phyloP scores from a whole-genome alignment of 257 asterid genomes.

The Scutellaria barbata region DNA sequence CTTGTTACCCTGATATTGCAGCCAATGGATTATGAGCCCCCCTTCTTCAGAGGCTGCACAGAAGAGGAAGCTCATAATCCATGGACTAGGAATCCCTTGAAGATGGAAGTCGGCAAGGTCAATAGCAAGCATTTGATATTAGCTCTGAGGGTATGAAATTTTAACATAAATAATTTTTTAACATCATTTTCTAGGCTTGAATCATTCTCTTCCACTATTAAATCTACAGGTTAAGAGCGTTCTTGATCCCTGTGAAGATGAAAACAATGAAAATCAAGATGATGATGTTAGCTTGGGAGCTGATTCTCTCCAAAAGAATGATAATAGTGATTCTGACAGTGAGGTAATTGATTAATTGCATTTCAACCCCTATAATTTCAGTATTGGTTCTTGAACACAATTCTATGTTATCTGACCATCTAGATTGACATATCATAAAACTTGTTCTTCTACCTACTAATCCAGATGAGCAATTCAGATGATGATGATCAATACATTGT shows the following conservation, averaged over 20 bases:
- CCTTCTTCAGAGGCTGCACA: conserved; percentile 86
- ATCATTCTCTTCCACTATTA: conserved; percentile 21
- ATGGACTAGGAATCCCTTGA: conserved; percentile 82
- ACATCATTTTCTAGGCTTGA: conserved; percentile 24
- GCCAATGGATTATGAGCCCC: conserved; percentile 98
- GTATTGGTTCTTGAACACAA: conserved; percentile 20
- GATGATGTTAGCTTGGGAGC: conserved; percentile 66
- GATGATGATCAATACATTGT: conserved; percentile 75
- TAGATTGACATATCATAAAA: conserved; percentile 25
- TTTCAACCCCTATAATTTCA: conserved; percentile 21
- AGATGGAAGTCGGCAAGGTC: conserved; percentile 89
- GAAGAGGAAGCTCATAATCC: conserved; percentile 80
- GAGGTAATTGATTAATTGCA: conserved; percentile 54
- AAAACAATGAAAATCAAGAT: conserved; percentile 68
- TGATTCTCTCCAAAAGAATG: conserved; percentile 63
- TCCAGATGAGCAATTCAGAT: conserved; percentile 75
- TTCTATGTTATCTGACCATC: conserved; percentile 8
- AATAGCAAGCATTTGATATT: conserved; percentile 86
- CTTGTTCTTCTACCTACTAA: conserved; percentile 27
- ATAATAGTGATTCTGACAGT: conserved; percentile 66
- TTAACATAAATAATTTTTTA: conserved; percentile 17
- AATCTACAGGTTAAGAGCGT: conserved; percentile 84
- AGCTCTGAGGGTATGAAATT: conserved; percentile 74
- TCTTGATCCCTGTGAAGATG: conserved; percentile 96
- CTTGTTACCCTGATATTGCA: conserved; percentile 50